Base-by-base conservation (phyloP, 1,284 basidiomycete species). In the Omphalotus olearius region DNA sequence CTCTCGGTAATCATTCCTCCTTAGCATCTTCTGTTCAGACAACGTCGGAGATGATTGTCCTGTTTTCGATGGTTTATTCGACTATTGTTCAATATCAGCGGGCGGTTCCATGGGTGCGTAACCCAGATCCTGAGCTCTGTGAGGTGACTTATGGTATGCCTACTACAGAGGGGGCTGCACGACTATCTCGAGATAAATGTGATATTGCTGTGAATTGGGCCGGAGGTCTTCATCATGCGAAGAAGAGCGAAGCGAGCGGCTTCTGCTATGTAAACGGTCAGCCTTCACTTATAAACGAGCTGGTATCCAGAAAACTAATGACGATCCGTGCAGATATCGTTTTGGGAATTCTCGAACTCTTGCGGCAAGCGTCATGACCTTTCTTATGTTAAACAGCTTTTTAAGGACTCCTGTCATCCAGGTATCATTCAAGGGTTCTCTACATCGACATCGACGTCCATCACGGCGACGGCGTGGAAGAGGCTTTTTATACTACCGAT, bases 381-480 rank as follows among this genome's bases (percentile, higher is more conserved):
- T 40, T 18, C 37, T 26, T 2, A 39, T 23, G 11, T 11, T 33
- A 23, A 35, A 7, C 5, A 16, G n/a, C 13, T 23, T 30, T 10
- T 6, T 16, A 28, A 42, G 16, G 26, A 9, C 11, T 20, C 36
- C 50, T 13, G 28, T 49, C 47, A 38, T 20, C 48, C 53, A 89
- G 94, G 59, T 98, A 98, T 67, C 95, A 99, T 64, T 83, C 85
- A 17, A 82, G 97, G 35, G 97, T 99, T 4, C 76, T 99, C 25
- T 99, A 99, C 70, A 94, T 99, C 62, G 97, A 99, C 65, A 97
- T 99, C 56, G 97, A 99, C 64, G 93, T 98, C 0, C 97, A 99
- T 67, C 97, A 99, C 60, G 97, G 97, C 14, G 97, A 99, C 68
- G 97, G 97, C 40, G 97, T 99, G 6, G 97, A 99, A 67, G 97